Evolutionary conservation across 306 rosid genomes (phyloP), one percentile per base, ranked within the genome.

Genomic region (Leucaena leucocephala): DNA sequence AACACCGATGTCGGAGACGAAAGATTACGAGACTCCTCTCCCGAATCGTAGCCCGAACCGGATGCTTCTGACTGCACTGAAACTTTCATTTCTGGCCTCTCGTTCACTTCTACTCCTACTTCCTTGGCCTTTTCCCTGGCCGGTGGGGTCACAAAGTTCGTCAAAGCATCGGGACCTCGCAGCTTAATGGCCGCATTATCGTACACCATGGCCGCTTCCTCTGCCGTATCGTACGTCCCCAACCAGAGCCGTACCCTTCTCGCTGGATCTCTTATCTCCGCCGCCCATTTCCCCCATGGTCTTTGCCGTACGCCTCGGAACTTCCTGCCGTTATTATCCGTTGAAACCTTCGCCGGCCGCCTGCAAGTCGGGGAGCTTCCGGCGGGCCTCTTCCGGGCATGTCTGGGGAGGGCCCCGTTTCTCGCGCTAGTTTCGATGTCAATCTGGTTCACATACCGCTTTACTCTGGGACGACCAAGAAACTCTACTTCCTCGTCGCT

Each of bases 261-360:
- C 0, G 85, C 84, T 0, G 97, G 94, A 82, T 92, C 96, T 66
- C 98, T 75, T 46, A 94, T 94, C 93, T 94, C 98, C 0, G 97
- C 98, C 0, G 98, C 94, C 94, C 94, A 94, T 72, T 88, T 89
- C 0, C 98, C 98, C 98, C 97, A 94, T 0, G 92, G 94, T 19
- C 94, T 70, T 39, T 92, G 94, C 2, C 98, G 80, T 2, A 94
- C 98, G 0, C 98, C 98, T 0, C 98, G 89, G 68, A 82, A 94
- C 85, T 94, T 94, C 75, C 65, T 86, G n/a, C 72, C 83, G 36
- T 61, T 79, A 58, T 52, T 52, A 0, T 43, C n/a, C 7, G 76
- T 70, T 21, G 61, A 6, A 7, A 16, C 42, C 39, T 87, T 89
- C 52, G 22, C 11, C 4, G 69, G 81, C 10, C 82, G 44, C 35